Base-by-base conservation (phyloP, 192 early-diverging fungal genomes). In the Coemansia sp. region DNA sequence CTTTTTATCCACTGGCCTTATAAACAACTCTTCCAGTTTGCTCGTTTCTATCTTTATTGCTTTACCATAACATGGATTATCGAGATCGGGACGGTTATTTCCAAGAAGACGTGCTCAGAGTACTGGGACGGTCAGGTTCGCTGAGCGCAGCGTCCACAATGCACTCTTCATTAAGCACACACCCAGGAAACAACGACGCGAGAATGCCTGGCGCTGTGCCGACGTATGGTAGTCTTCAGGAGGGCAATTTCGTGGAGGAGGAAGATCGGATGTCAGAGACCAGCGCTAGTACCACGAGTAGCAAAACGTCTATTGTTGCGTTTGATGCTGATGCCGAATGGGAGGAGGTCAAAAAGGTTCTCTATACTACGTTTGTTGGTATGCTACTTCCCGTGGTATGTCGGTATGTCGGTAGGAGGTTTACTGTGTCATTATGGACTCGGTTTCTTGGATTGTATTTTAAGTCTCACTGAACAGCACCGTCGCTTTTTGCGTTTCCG, bases 21-120 rank as follows among this genome's bases (percentile, higher is more conserved):
- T n/a, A n/a, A n/a, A n/a, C n/a, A n/a, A n/a, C n/a, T n/a, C n/a
- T n/a, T n/a, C n/a, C n/a, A n/a, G n/a, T n/a, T n/a, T n/a, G n/a
- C n/a, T n/a, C n/a, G n/a, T n/a, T n/a, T n/a, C n/a, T n/a, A n/a
- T n/a, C n/a, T n/a, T n/a, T n/a, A n/a, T n/a, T n/a, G n/a, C n/a
- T n/a, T n/a, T n/a, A n/a, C n/a, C n/a, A n/a, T n/a, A n/a, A 17
- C n/a, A 75, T 67, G 64, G 72, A 67, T 25, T 75, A 64, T 38
- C 64, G 72, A 39, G 72, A 75, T 34, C 30, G 44, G 15, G 53
- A 60, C 39, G 72, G 72, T 30, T 75, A 75, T 36, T 60, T 75
- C 10, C 65, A 60, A 22, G 60, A 64, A 11, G 64, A 75, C 25
- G 72, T 75, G 52, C 36, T 64, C 18, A 36, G 46, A 20, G 64